Conservation (phyloP, 495 filamentous ascomycete species). For the Penicillium fimorum region DNA sequence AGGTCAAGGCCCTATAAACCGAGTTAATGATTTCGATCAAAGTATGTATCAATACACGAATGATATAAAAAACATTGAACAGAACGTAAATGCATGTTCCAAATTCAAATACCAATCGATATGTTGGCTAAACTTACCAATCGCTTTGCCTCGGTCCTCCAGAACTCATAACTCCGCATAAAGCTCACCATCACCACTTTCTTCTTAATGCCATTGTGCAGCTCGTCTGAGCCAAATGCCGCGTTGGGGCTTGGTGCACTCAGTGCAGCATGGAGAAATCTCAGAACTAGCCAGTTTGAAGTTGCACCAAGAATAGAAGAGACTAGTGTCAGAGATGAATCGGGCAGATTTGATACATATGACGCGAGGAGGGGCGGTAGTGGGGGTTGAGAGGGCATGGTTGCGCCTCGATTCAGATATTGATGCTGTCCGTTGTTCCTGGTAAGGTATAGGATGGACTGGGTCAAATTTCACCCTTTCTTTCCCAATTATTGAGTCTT, state of each 20-base stretch:
- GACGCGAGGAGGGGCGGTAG: constrained; percentile 68
- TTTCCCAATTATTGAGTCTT: background rate
- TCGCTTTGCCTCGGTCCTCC: constrained; percentile 62
- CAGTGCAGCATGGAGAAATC: constrained; percentile 61
- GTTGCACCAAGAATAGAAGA: constrained; percentile 70
- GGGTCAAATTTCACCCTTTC: background rate
- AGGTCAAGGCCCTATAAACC: constrained; percentile 64
- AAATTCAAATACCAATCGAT: constrained; percentile 3
- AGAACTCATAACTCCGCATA: constrained; percentile 72
- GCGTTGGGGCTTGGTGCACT: constrained; percentile 22
- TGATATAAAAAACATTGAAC: background rate
- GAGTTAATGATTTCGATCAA: constrained; percentile 9
- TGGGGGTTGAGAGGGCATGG: constrained; percentile 50
- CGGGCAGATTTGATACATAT: constrained; percentile 52
- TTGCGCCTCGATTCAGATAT: constrained; percentile 5
- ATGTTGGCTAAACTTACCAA: constrained; percentile 44
- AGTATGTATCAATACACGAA: background rate
- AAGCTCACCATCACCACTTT: constrained; percentile 79
- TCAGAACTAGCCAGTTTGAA: constrained; percentile 71
- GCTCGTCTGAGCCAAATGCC: constrained; percentile 22
- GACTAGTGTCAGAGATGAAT: constrained; percentile 63
- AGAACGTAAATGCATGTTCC: constrained; percentile 1
- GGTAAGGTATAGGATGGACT: background rate
- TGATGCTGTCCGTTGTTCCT: background rate
- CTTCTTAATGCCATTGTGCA: constrained; percentile 28